Base-by-base conservation (phyloP, 495 filamentous ascomycete species). In the Annulohypoxylon moriforme region DNA sequence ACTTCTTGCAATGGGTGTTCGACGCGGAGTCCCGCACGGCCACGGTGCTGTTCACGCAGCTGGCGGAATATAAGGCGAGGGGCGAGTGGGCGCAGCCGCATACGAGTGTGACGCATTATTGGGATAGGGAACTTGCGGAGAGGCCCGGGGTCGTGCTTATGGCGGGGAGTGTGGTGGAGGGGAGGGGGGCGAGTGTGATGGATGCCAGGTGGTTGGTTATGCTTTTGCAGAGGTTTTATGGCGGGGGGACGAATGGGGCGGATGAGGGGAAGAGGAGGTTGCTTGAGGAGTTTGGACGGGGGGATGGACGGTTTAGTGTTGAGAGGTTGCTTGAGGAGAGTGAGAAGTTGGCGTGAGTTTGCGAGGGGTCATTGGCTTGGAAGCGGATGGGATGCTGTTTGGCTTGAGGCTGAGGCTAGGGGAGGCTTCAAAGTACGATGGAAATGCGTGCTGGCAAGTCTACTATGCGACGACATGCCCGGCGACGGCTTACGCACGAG, bases 201-300 rank as follows among this genome's bases (percentile, higher is more conserved):
- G 91, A 98, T 76, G 94, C 91, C 25, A 88, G 87, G 78, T 97
- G 92, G 93, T 77, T 99, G 73, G 85, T 96, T n/a, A 92, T 97
- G 86, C 93, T 93, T 50, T 80, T 99, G 83, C 96, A 98, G 86
- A 90, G 93, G 80, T 99, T 98, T 79, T 99, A 98, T 77, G 81
- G 81, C 6, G 82, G 78, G 29, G 81, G 71, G n/a, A 11, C 2
- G 2, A 8, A 33, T 8, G 86, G 85, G 9, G 77, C 74, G 27
- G 76, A 64, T 22, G 20, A 53, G 1, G 76, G 53, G 16, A 81
- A 88, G 81, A 88, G 81, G 81, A 79, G 86, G 82, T 75, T 98
- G 77, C 78, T 98, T 77, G 91, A 93, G 78, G 89, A 90, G 85
- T 98, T 98, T 78, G 90, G 85, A 4, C 81, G 81, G 62, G 95